Base-by-base conservation (phyloP, 345 rosid species). In the Excoecaria agallocha region DNA sequence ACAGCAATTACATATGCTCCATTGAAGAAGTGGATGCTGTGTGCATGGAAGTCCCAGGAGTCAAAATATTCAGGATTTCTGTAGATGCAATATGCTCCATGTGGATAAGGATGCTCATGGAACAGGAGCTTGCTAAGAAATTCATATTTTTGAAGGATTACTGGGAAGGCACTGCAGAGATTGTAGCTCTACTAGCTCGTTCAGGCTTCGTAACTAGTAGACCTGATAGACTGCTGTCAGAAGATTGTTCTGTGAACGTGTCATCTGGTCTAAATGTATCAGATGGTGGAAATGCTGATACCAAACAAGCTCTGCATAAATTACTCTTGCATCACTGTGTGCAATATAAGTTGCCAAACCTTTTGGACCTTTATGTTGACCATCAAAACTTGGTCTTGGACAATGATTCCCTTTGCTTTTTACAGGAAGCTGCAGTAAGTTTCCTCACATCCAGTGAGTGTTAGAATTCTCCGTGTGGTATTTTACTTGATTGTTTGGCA, bases 341-440 rank as follows among this genome's bases (percentile, higher is more conserved):
- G 56, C 93, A 84, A 60, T 72, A 85, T 80, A 84, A 84, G 78
- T 86, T 93, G 87, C 98, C 98, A 77, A 88, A 90, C 79, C 90
- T 95, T 81, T 82, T 95, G 87, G 96, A 88, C 77, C 87, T 95
- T 78, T 93, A 91, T 85, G 92, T 91, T 84, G 96, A 88, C 76
- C 91, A 85, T 79, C 90, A 88, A 77, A 79, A 86, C 71, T 74
- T 88, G 92, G 92, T 72, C 79, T 76, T 85, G 43, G 87, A 93
- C 76, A 87, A 77, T 52, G 90, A 87, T 77, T 87, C 87, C 3
- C 85, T 88, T 68, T 52, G 50, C 78, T 84, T 84, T 49, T 81
- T 90, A 65, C 86, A 67, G 79, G 93, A 88, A 83, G 90, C 97
- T 80, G 90, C 92, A 41, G 99, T 95, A 93, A 93, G 99, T 91